Evolutionary conservation across 108 stramenopile species (phyloP), one percentile per base, ranked within the genome.

Genomic region (Cylindrotheca closterium): DNA sequence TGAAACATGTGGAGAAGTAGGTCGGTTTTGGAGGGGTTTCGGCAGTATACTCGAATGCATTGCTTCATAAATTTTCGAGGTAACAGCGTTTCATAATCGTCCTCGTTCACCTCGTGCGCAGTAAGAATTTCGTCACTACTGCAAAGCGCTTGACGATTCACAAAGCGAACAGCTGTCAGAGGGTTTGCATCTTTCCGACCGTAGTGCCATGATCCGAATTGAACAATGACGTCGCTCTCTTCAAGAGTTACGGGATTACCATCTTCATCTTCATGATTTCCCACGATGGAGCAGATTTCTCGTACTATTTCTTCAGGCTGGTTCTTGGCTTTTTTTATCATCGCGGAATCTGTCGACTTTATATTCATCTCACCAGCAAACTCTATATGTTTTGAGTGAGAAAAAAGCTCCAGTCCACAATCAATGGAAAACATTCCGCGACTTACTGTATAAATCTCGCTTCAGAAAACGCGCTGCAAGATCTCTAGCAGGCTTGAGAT

Each of bases 131-230:
- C 67, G 1, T 81, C 73, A 2, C 58, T 54, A 42, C 62, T 48
- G 74, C 53, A 17, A 73, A 51, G 8, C 29, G 58, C 70, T 86
- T 87, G 27, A 58, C 50, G 7, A 89, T 42, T 42, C 10, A 42
- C 60, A 53, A 95, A 92, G 33, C 94, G 74, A 76, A 95, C 85
- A 54, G 47, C 60, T 30, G 60, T 37, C 2, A 92, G 65, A 54
- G 94, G 94, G 63, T 95, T 89, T 5, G 69, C 50, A 3, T 60
- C 61, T 47, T 82, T 83, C 57, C 60, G 68, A 31, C 94, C 94
- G 55, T 87, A 79, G 56, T 95, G 87, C 46, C 87, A 83, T 10
- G 58, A 51, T 26, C 61, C 62, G 54, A 78, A 77, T 26, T 89
- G 75, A 8, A 92, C 78, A 51, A 94, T 79, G 27, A 92, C 72